A percentile compares a stretch with the other conserved stretches of the same genome.
These are phyloP conservation scores for Microbotryum intermedium DNA, from an alignment of 1,284 basidiomycete genomes.

Conservation along the genomic window DNA sequence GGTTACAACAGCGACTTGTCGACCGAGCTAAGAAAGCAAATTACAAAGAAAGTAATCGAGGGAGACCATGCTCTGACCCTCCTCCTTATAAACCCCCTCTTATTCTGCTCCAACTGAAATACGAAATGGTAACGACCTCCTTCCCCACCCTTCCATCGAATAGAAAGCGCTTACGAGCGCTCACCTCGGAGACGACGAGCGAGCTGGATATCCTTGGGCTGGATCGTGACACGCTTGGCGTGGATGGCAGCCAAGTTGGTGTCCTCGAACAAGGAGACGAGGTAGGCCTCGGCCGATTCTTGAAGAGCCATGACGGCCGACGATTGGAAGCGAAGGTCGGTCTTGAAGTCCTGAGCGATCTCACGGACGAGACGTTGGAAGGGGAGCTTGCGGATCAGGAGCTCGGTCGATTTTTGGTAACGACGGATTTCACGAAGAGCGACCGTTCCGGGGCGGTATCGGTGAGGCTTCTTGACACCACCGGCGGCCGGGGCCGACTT, in stretches of 20 bases:
- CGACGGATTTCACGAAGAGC: constrained; percentile 35
- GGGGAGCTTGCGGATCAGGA: constrained; percentile 37
- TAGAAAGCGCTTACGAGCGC: constrained; percentile 49
- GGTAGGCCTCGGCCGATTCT: constrained; percentile 72
- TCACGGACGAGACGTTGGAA: constrained; percentile 32
- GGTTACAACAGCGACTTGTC: no score
- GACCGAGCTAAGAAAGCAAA: no score
- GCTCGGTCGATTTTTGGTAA: constrained; percentile 36
- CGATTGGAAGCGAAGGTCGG: constrained; percentile 84
- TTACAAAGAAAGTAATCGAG: no score
- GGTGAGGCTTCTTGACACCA: constrained; percentile 74
- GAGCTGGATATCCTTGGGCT: constrained; percentile 62
- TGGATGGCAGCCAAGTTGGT: constrained; percentile 46
- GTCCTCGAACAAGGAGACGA: constrained; percentile 73
- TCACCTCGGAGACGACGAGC: constrained; percentile 53
- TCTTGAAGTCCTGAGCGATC: constrained; percentile 41
- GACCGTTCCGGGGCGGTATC: constrained; percentile 35
- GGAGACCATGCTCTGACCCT: no score
- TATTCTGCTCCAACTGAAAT: no score
- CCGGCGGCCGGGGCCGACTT: constrained; percentile 65
- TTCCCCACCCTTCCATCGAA: no score
- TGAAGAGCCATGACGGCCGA: constrained; percentile 60
- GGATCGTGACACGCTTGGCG: constrained; percentile 53
- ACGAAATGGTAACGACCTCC: not conserved
- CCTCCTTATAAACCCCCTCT: no score